These are phyloP conservation scores for Exidia glandulosa DNA, from an alignment of 768 basidiomycete species.

Conservation along the genomic window DNA sequence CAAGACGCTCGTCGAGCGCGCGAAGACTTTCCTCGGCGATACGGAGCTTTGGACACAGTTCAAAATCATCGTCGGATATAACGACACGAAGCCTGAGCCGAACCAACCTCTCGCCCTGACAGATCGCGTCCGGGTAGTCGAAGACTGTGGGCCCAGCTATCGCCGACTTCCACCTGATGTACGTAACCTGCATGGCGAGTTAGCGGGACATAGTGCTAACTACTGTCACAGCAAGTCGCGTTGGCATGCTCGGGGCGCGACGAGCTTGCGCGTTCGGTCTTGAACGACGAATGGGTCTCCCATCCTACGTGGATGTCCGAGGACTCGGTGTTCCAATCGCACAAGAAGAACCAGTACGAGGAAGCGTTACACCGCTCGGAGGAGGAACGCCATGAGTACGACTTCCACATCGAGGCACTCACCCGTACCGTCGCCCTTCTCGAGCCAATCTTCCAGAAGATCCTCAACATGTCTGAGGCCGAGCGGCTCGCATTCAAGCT, in stretches of 20 bases:
- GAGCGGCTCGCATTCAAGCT: conserved; percentile 76
- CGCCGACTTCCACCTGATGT: conserved; percentile 71
- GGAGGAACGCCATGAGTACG: conserved; percentile 97
- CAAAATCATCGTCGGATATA: conserved; percentile 80
- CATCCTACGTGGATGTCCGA: conserved; percentile 94
- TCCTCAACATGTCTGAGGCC: conserved; percentile 63
- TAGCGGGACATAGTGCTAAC: neutral
- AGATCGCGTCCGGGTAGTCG: neutral
- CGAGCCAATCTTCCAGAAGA: conserved; percentile 85
- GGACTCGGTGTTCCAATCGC: conserved; percentile 80
- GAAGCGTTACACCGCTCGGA: conserved; percentile 94
- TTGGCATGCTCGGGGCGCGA: conserved; percentile 91
- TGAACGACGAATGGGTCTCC: conserved; percentile 98
- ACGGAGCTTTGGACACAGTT: conserved; percentile 73
- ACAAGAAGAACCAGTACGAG: conserved; percentile 93
- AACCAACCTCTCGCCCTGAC: neutral
- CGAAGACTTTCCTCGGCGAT: conserved; percentile 59
- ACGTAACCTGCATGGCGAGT: conserved; percentile 20
- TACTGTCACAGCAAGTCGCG: conserved; percentile 57
- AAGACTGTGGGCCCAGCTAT: conserved; percentile 69
- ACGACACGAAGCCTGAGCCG: conserved; percentile 29
- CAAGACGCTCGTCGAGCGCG: conserved; percentile 70
- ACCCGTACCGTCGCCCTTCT: conserved; percentile 81
- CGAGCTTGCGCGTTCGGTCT: conserved; percentile 89
- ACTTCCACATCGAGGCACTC: conserved; percentile 96